These are phyloP conservation scores for Carnegiea gigantea DNA, from an alignment of 179 eudicot species.

Conservation along the genomic window DNA sequence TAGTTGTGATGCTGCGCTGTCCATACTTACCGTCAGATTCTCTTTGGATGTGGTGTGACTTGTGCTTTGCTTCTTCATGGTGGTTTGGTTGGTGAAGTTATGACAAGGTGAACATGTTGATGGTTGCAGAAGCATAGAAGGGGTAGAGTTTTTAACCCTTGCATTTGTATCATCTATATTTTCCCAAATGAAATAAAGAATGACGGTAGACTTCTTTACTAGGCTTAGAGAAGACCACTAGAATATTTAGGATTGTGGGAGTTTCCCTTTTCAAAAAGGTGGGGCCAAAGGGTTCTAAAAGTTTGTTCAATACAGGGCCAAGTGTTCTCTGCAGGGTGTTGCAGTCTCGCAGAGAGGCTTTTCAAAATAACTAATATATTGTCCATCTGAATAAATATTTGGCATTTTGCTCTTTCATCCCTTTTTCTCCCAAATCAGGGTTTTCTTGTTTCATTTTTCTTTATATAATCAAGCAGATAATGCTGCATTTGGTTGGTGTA, in stretches of 20 bases:
- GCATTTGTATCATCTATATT: background rate
- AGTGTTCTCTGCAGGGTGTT: background rate
- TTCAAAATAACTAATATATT: background rate
- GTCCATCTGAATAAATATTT: background rate
- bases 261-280: too few relatives aligned
- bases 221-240: background rate
- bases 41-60: background rate
- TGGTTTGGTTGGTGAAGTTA: background rate
- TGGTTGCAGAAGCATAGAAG: background rate
- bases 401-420: background rate
- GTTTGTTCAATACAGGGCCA: background rate
- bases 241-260: background rate
- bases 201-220: background rate
- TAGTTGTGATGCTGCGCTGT: background rate
- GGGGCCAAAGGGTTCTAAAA: background rate
- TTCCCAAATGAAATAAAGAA: background rate
- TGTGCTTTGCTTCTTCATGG: constrained; percentile 4
- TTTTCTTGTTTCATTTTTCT: background rate
- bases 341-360: background rate
- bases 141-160: background rate
- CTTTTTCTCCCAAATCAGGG: background rate
- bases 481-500: background rate
- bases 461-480: background rate
- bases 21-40: background rate
- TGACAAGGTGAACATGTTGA: too few relatives aligned